Evolutionary conservation across 2,329 filamentous ascomycete genomes (phyloP), one percentile per base, ranked within the genome.

Genomic region (Colletotrichum abscissum): DNA sequence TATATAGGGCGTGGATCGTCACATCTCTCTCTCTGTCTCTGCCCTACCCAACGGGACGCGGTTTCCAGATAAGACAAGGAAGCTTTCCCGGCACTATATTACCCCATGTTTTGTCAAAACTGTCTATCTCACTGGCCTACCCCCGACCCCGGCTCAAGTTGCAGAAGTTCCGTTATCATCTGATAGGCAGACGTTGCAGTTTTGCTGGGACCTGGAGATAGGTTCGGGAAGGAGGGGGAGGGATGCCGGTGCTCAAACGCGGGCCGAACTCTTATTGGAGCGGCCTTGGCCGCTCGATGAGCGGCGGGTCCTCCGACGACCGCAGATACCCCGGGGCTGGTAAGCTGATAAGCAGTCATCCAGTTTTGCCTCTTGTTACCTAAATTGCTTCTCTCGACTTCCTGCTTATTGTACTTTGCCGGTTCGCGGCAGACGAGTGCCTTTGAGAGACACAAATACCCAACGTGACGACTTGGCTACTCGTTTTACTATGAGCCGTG

Each of bases 201-300:
- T 28, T 35, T 35, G 60, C 33, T 63, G 60, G 28, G 46, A 54
- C 46, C 46, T 54, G 60, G 42, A 63, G 60, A 54, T 54, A 63
- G 60, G 14, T 7, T 22, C 60, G 60, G 46, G 28, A 54, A 63
- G 24, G 60, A 63, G 60, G 46, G 58, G 60, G 28, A 30, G 19
- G 42, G 19, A 49, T 35, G 46, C 46, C 60, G 46, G 33, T 54
- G 49, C 46, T n/a, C 55, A 69, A 49, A 46, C 58, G 52, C 42
- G 63, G 59, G 42, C 49, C 52, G 42, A 26, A 52, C 22, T 62
- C 66, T 60, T 42, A 72, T 72, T 72, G 66, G 66, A 49, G 42
- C 70, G 59, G 70, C 24, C 59, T 58, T 35, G 60, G 57, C 64
- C 69, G 33, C 64, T 58, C 57, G 19, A 35, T 28, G 11, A 62